Percentiles rank a stretch among this genome's conserved stretches.
These are phyloP conservation scores for Letharia columbiana DNA, from an alignment of 495 filamentous ascomycete genomes.

Conservation along the genomic window DNA sequence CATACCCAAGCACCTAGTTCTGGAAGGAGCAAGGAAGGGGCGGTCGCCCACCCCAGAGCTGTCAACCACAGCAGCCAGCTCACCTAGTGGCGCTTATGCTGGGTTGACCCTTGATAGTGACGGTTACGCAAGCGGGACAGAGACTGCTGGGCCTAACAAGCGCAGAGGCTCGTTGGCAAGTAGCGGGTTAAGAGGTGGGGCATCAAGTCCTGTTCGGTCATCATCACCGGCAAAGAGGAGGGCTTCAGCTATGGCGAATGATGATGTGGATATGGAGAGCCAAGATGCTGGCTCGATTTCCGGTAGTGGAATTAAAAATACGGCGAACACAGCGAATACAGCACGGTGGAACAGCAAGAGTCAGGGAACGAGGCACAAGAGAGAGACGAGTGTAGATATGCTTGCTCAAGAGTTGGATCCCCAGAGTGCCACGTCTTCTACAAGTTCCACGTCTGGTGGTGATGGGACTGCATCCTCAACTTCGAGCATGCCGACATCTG, in stretches of 20 bases:
- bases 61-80: constrained; percentile 39
- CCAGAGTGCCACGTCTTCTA: constrained; percentile 17
- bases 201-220: constrained; percentile 18
- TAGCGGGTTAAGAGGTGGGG: constrained; percentile 12
- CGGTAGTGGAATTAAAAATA: constrained; percentile 7
- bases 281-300: constrained; percentile 6
- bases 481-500: constrained; percentile 16
- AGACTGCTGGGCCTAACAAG: constrained; percentile 23
- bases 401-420: constrained; percentile 16
- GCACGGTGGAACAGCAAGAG: constrained; percentile 14
- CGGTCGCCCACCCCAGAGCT: constrained; percentile 24
- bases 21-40: constrained; percentile 18
- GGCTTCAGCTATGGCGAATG: constrained; percentile 26
- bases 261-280: constrained; percentile 24
- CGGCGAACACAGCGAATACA: neutral
- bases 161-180: constrained; percentile 16
- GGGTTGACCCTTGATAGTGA: constrained; percentile 60
- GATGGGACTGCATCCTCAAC: constrained; percentile 18
- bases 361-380: constrained; percentile 19
- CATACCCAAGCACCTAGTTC: constrained; percentile 21
- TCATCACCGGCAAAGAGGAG: constrained; percentile 28
- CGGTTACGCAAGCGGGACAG: constrained; percentile 42
- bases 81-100: constrained; percentile 64
- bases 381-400: constrained; percentile 32
- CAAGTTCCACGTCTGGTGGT: constrained; percentile 18